Conservation (phyloP, 208 protist genomes). For the Trypanosoma avium region DNA sequence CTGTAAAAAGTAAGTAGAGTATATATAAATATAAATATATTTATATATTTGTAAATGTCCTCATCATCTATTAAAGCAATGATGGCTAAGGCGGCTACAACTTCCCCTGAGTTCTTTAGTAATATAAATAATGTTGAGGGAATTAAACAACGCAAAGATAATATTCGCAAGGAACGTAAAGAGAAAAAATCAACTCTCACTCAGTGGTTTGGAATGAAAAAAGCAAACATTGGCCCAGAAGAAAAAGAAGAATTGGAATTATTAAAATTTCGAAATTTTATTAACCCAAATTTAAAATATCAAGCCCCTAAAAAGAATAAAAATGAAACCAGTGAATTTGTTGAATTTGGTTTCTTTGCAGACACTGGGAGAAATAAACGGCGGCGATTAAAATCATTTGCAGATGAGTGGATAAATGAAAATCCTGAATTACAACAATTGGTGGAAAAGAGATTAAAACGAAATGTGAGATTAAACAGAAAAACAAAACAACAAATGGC, state of each 20-base stretch:
- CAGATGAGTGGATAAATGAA: conserved; percentile 88
- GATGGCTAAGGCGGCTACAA: conserved; percentile 87
- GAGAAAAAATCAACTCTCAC: conserved; percentile 77
- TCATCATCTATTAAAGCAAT: conserved; percentile 59
- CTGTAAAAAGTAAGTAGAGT: background rate
- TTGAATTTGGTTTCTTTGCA: conserved; percentile 86
- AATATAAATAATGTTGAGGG: conserved; percentile 65
- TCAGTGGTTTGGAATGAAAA: conserved; percentile 90
- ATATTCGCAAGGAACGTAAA: conserved; percentile 52
- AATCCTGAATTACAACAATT: conserved; percentile 77
- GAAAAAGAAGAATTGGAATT: conserved; percentile 81
- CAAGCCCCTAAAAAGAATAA: conserved; percentile 76
- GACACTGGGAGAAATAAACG: conserved; percentile 77
- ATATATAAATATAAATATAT: background rate
- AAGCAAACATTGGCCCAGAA: conserved; percentile 44
- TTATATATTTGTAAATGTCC: too few species aligned
- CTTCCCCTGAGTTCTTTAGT: conserved; percentile 60
- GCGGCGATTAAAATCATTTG: conserved; percentile 79
- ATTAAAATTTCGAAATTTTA: conserved; percentile 87
- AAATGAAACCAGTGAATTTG: conserved; percentile 58
- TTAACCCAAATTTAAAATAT: conserved; percentile 74
- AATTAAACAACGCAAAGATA: conserved; percentile 70
- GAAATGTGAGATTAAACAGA: conserved; percentile 72
- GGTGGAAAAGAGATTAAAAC: conserved; percentile 71
- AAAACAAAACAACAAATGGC: conserved; percentile 64